Evolutionary conservation across 2,329 filamentous ascomycete genomes (phyloP).

Genomic region (Drechmeria coniospora): DNA sequence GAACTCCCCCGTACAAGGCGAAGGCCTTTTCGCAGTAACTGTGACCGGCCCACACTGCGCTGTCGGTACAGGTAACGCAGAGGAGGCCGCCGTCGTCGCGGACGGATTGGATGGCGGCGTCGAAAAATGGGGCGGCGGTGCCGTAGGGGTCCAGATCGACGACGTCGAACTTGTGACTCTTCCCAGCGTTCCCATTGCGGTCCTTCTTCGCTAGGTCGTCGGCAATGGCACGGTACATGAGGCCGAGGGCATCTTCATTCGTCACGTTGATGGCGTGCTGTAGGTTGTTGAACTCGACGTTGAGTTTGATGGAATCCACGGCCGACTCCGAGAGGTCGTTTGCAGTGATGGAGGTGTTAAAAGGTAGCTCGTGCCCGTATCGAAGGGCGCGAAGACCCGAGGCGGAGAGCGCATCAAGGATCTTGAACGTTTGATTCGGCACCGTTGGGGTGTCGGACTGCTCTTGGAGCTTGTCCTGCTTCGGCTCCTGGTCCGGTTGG

Average conservation of each 20-base stretch:
- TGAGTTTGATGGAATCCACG: slow-evolving; percentile 66
- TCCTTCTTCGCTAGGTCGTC: slow-evolving; percentile 30
- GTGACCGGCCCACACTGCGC: slow-evolving; percentile 84
- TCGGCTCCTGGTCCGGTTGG: slow-evolving; percentile 2
- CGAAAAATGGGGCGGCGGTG: slow-evolving; percentile 81
- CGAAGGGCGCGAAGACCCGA: slow-evolving; percentile 82
- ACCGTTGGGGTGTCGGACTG: slow-evolving; percentile 11
- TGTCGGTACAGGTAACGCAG: slow-evolving; percentile 93
- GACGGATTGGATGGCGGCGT: slow-evolving; percentile 75
- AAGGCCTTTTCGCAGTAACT: slow-evolving; percentile 91
- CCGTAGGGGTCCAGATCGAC: slow-evolving; percentile 96
- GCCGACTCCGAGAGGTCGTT: slow-evolving; percentile 77
- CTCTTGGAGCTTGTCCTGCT: slow-evolving; percentile 5
- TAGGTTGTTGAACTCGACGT: slow-evolving; percentile 70
- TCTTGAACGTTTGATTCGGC: slow-evolving; percentile 46
- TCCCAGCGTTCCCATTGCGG: slow-evolving; percentile 21
- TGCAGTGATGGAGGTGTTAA: slow-evolving; percentile 65
- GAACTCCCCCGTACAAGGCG: slow-evolving; percentile 81
- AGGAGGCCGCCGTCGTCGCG: slow-evolving; percentile 74
- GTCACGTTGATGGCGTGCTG: slow-evolving; percentile 55
- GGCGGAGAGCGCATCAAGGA: slow-evolving; percentile 87
- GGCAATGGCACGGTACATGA: slow-evolving; percentile 70
- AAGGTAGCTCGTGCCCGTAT: slow-evolving; percentile 83
- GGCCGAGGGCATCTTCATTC: slow-evolving; percentile 69
- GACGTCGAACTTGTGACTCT: slow-evolving; percentile 59